phyloP scores from a whole-genome alignment of 148 eudicot species.

The Bassia scoparia region DNA sequence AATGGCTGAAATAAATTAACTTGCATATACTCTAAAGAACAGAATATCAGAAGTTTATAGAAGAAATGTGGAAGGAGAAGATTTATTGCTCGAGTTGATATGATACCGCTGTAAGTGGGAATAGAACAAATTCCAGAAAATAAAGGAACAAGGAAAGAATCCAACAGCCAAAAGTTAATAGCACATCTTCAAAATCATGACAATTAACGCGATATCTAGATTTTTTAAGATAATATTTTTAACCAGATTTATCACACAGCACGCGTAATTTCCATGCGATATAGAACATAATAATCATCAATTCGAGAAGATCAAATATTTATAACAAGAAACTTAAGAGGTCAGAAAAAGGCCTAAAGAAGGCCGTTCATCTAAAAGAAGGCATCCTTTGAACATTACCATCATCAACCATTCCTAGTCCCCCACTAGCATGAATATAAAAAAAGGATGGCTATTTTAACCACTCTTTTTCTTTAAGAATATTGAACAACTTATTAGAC shows the following conservation, averaged over 20 bases:
- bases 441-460: slow-evolving; percentile 9
- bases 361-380: slow-evolving; percentile 3
- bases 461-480: slow-evolving; percentile 27
- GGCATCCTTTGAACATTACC: slow-evolving; percentile 11
- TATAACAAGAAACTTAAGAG: background rate
- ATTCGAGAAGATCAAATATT: background rate
- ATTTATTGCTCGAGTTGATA: slow-evolving; percentile 8
- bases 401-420: background rate
- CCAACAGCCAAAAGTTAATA: slow-evolving; percentile 15
- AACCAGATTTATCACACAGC: background rate
- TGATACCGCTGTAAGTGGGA: slow-evolving; percentile 25
- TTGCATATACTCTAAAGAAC: background rate
- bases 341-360: background rate
- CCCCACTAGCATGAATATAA: slow-evolving; percentile 4
- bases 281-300: background rate
- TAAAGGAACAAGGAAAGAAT: slow-evolving; percentile 36
- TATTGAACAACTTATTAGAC: slow-evolving; percentile 15
- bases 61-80: slow-evolving; percentile 10
- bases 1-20: background rate
- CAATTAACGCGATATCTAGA: too few species aligned
- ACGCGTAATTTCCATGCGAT: background rate
- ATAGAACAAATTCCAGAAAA: slow-evolving; percentile 37
- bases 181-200: background rate
- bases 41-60: slow-evolving; percentile 8
- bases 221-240: too few species aligned